Evolutionary conservation across 352 stramenopile genomes (phyloP).

Genomic region (Pythium aristosporum): DNA sequence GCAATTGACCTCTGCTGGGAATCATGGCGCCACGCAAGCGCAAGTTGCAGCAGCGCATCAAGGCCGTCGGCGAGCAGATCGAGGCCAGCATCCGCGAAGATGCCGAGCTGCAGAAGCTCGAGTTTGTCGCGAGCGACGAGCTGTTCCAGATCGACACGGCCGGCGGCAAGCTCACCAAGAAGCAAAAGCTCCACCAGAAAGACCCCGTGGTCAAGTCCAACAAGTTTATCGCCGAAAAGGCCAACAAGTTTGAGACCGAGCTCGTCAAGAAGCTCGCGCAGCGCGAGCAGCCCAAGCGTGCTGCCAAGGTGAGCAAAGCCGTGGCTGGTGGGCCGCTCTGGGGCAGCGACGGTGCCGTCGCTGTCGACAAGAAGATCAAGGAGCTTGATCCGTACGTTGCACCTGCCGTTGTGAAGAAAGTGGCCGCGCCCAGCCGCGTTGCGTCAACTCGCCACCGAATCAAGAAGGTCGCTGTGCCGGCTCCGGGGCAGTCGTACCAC

Average conservation of each 20-base stretch:
- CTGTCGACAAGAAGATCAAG: constrained; percentile 35
- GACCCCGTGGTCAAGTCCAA: constrained; percentile 70
- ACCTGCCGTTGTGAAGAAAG: constrained; percentile 57
- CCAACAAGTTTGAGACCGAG: constrained; percentile 55
- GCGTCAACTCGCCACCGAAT: constrained; percentile 68
- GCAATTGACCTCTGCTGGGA: too few species aligned
- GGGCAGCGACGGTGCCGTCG: constrained; percentile 43
- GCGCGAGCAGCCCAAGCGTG: constrained; percentile 15
- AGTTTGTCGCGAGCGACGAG: constrained; percentile 63
- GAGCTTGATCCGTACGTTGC: constrained; percentile 62
- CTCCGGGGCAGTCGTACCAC: constrained; percentile 82
- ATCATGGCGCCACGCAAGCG: constrained; percentile 48
- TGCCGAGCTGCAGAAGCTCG: constrained; percentile 76
- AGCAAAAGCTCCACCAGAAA: constrained; percentile 57
- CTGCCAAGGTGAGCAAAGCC: constrained; percentile 19
- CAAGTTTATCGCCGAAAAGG: constrained; percentile 66
- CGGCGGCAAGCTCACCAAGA: constrained; percentile 66
- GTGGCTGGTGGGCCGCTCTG: constrained; percentile 32
- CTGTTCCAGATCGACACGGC: constrained; percentile 83
- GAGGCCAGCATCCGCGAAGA: constrained; percentile 80
- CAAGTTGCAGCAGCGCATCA: constrained; percentile 62
- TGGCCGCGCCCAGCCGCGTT: constrained; percentile 50
- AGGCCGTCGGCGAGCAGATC: constrained; percentile 66
- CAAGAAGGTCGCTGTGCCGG: constrained; percentile 70
- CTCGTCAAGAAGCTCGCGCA: constrained; percentile 60